Percentiles rank a stretch among this genome's conserved stretches.
These are phyloP conservation scores for Echites panduratus DNA, from an alignment of 257 asterid genomes.

Conservation along the genomic window DNA sequence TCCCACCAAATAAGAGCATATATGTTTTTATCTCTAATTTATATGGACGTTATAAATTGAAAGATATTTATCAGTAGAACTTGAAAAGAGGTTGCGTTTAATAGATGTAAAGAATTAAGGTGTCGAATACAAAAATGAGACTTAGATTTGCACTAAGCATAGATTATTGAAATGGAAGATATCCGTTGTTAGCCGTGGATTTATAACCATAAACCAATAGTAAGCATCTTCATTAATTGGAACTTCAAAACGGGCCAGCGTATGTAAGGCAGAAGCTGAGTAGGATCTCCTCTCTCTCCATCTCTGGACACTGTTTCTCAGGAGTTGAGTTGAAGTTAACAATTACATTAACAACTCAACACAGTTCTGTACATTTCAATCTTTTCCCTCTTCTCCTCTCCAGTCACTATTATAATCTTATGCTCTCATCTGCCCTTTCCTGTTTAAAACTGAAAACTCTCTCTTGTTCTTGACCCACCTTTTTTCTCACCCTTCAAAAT, in stretches of 20 bases:
- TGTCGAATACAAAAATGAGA: too few species aligned
- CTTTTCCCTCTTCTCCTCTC: not conserved
- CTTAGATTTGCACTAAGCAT: too few species aligned
- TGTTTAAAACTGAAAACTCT: not conserved
- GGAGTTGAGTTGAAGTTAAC: not conserved
- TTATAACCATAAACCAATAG: not conserved
- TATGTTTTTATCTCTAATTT: too few species aligned
- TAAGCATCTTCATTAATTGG: not conserved
- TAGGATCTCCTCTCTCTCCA: conserved; percentile 4
- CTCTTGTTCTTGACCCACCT: not conserved
- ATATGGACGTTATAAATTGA: too few species aligned
- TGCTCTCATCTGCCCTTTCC: not conserved
- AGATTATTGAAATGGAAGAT: not conserved
- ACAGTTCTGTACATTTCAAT: conserved; percentile 7
- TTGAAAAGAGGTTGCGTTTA: too few species aligned
- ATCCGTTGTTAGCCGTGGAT: not conserved
- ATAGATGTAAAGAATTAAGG: too few species aligned
- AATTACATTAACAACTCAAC: not conserved
- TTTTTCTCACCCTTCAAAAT: not conserved
- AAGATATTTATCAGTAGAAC: too few species aligned
- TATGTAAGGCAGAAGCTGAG: conserved; percentile 2
- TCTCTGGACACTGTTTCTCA: not conserved
- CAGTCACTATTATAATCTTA: conserved; percentile 13
- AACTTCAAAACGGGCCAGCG: not conserved
- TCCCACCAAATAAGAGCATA: too few species aligned